phyloP scores from a whole-genome alignment of 2,329 filamentous ascomycete genomes.

The Coniochaeta prunicola region DNA sequence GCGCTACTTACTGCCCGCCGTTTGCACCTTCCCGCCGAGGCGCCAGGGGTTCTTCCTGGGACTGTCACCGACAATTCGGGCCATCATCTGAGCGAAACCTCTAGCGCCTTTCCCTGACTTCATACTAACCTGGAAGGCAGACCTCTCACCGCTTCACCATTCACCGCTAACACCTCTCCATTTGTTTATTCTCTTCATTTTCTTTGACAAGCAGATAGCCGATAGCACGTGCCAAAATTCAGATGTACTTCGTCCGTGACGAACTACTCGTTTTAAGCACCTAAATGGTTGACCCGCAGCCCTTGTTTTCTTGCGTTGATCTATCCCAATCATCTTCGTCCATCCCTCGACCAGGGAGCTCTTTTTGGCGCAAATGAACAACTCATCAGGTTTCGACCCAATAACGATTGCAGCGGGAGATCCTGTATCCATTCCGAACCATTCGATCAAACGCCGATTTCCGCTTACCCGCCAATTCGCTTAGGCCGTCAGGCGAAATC shows the following conservation, averaged over 20 bases:
- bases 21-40: background rate
- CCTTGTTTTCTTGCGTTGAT: background rate
- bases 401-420: background rate
- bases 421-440: background rate
- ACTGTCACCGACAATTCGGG: slow-evolving; percentile 1
- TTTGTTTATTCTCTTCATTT: background rate
- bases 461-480: background rate
- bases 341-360: background rate
- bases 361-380: background rate
- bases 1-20: background rate
- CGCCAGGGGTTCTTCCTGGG: background rate
- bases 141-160: too few species aligned
- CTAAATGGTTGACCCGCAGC: background rate
- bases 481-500: background rate
- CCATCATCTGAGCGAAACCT: background rate
- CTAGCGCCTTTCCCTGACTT: background rate
- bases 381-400: background rate
- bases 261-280: background rate
- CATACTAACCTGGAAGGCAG: too few species aligned
- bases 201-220: background rate
- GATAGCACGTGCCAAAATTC: background rate
- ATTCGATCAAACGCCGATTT: background rate
- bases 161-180: too few species aligned
- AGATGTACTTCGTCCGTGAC: slow-evolving; percentile 1
- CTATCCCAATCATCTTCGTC: background rate